These are phyloP conservation scores for Fonsecaea erecta DNA, from an alignment of 2,329 filamentous ascomycete species.

Conservation along the genomic window DNA sequence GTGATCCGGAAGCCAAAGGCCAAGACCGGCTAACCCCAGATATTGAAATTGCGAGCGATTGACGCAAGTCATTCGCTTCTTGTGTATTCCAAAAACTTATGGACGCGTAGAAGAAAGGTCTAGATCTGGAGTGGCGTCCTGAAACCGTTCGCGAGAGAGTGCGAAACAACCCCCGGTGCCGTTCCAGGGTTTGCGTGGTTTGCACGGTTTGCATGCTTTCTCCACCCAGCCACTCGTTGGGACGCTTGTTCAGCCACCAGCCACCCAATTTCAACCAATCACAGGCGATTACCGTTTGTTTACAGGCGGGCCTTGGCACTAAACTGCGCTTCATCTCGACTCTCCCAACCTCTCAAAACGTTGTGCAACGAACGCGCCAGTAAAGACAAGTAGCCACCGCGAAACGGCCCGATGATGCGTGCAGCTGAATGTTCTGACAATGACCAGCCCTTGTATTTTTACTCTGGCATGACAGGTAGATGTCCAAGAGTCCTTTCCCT, in stretches of 20 bases:
- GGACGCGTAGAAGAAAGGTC: neutral
- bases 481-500: constrained; percentile 21
- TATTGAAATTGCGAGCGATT: neutral
- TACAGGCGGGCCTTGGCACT: constrained; percentile 9
- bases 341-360: constrained; percentile 23
- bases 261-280: constrained; percentile 29
- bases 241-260: constrained; percentile 15
- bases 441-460: constrained; percentile 30
- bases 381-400: constrained; percentile 11
- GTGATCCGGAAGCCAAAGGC: constrained; percentile 68
- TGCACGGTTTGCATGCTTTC: constrained; percentile 1
- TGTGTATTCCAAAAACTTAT: neutral
- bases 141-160: constrained; percentile 1
- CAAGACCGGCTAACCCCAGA: constrained; percentile 9
- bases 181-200: neutral
- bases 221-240: constrained; percentile 28
- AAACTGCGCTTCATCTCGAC: constrained; percentile 9
- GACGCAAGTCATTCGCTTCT: constrained; percentile 11
- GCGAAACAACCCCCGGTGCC: neutral
- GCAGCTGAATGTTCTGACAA: constrained; percentile 11
- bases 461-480: constrained; percentile 29
- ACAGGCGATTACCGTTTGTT: neutral
- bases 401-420: constrained; percentile 9
- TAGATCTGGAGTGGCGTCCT: neutral
- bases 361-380: neutral